Conservation (phyloP, 371 early-diverging fungal genomes). For the Haplosporangium sp. region DNA sequence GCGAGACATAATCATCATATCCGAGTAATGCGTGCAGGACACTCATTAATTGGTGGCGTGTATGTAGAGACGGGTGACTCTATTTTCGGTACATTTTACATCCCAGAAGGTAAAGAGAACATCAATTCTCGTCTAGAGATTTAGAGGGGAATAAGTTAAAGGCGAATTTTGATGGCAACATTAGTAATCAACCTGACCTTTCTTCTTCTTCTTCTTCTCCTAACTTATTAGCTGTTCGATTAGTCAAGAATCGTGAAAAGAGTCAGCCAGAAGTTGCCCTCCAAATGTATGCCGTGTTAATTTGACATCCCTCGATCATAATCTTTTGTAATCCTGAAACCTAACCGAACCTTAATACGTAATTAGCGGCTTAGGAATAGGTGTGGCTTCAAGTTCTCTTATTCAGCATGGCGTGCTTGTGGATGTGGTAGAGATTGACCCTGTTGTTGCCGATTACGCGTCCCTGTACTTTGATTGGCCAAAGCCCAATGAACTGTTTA, state of each 20-base stretch:
- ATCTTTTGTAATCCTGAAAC: neutral
- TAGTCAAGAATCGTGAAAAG: slow-evolving; percentile 55
- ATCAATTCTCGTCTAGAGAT: neutral
- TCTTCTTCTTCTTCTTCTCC: neutral
- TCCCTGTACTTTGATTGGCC: slow-evolving; percentile 73
- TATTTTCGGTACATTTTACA: slow-evolving; percentile 81
- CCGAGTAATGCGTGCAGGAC: slow-evolving; percentile 81
- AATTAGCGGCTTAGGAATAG: slow-evolving; percentile 81
- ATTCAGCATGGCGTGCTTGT: slow-evolving; percentile 65
- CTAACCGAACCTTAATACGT: neutral
- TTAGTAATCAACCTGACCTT: neutral
- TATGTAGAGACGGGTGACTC: slow-evolving; percentile 72
- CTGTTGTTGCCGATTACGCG: slow-evolving; percentile 73
- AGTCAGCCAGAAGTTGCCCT: slow-evolving; percentile 40
- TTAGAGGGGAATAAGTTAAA: neutral
- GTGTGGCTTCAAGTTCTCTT: slow-evolving; percentile 78
- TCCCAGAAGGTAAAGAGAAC: slow-evolving; percentile 68
- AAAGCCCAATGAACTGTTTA: slow-evolving; percentile 59
- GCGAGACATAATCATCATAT: slow-evolving; percentile 58
- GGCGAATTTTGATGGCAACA: neutral
- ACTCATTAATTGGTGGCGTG: slow-evolving; percentile 84
- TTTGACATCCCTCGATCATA: neutral
- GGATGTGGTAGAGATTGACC: slow-evolving; percentile 86
- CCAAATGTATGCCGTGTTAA: slow-evolving; percentile 29
- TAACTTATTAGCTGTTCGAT: slow-evolving; percentile 56